Percentiles rank a stretch among this genome's conserved stretches.
Conservation (phyloP, 2,329 filamentous ascomycete species). For the Chaetomiaceae sp. region DNA sequence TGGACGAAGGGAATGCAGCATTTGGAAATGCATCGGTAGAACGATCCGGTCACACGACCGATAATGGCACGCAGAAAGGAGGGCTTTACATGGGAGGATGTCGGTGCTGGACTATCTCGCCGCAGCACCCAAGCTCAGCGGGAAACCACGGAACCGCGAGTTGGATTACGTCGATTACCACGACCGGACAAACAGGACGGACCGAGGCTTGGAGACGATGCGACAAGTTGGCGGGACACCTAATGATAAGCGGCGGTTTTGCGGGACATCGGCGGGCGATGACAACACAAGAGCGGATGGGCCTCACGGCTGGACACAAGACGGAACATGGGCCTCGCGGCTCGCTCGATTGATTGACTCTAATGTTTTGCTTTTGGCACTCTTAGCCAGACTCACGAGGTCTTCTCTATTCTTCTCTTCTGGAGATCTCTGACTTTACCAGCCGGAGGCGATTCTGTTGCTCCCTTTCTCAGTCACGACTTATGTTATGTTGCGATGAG, state of each 20-base stretch:
- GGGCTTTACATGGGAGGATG: neutral
- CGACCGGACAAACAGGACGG: neutral
- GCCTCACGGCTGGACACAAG: constrained; percentile 30
- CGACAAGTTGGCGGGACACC: constrained; percentile 1
- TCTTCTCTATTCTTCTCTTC: neutral
- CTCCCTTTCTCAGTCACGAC: neutral
- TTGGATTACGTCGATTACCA: neutral
- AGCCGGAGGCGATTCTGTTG: no score
- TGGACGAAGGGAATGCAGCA: neutral
- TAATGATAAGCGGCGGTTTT: neutral
- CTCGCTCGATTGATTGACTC: constrained; percentile 14
- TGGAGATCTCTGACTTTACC: neutral
- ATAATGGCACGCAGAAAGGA: neutral
- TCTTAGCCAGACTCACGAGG: no score
- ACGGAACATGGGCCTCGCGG: constrained; percentile 28
- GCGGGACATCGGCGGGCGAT: constrained; percentile 1
- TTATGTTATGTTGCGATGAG: neutral
- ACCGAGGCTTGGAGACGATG: neutral
- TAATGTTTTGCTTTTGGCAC: neutral
- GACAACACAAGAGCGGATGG: constrained; percentile 17
- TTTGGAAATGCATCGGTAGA: neutral
- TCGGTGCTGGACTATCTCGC: neutral
- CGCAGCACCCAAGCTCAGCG: neutral
- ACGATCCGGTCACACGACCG: constrained; percentile 1
- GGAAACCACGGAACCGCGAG: constrained; percentile 13